phyloP scores from a whole-genome alignment of 352 stramenopile species.

The Globisporangium nodosum region DNA sequence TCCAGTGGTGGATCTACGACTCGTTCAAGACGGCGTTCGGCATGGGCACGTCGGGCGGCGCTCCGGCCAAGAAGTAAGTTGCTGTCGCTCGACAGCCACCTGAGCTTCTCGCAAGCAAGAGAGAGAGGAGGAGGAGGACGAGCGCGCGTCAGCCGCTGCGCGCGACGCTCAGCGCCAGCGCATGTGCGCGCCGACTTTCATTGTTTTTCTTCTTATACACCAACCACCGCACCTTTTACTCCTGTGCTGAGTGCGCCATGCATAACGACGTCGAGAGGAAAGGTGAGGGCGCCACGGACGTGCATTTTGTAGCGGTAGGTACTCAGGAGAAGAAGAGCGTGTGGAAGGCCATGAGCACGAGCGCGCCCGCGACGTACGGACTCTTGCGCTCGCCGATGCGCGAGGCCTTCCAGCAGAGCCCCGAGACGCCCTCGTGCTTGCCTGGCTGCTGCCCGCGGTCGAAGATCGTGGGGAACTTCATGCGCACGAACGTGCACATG shows the following conservation, averaged over 20 bases:
- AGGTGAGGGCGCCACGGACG: too few species aligned
- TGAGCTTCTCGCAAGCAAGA: background rate
- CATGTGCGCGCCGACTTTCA: too few species aligned
- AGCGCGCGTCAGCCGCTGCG: background rate
- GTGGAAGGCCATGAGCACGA: conserved; percentile 89
- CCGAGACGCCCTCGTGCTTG: conserved; percentile 83
- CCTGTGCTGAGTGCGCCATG: too few species aligned
- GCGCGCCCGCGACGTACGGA: conserved; percentile 75
- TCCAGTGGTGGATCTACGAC: conserved; percentile 97
- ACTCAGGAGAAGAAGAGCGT: conserved; percentile 85
- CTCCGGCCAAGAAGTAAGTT: conserved; percentile 60
- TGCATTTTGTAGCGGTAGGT: too few species aligned
- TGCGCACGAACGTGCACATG: conserved; percentile 95
- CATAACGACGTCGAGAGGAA: too few species aligned
- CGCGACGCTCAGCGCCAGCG: background rate
- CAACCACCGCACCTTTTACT: too few species aligned
- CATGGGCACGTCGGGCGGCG: conserved; percentile 88
- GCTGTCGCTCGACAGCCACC: background rate
- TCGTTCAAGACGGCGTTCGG: conserved; percentile 92
- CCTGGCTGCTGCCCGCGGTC: conserved; percentile 79
- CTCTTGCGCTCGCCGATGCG: conserved; percentile 91
- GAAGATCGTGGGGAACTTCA: conserved; percentile 94
- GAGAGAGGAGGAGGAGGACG: background rate
- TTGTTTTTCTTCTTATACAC: background rate
- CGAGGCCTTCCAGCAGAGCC: conserved; percentile 91